phyloP scores from a whole-genome alignment of 2,329 filamentous ascomycete species.

The Apiospora koreana region DNA sequence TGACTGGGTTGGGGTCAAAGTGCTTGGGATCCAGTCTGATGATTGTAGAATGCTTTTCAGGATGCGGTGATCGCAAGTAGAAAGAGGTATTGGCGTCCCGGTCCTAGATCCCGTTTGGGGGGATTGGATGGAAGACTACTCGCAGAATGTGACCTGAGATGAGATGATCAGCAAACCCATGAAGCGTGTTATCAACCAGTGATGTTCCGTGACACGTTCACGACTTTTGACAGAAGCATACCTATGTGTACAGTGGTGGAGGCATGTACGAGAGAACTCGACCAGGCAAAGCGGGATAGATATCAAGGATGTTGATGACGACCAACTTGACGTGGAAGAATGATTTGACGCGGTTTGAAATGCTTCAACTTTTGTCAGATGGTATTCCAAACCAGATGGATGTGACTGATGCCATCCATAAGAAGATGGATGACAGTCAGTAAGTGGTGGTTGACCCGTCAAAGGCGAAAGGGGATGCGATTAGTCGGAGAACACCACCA shows the following conservation, averaged over 20 bases:
- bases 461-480: too few relatives aligned
- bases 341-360: too few relatives aligned
- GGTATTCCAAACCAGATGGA: background rate
- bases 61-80: too few relatives aligned
- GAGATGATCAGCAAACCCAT: background rate
- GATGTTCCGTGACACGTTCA: background rate
- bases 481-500: too few relatives aligned
- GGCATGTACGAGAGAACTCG: background rate
- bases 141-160: background rate
- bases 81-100: too few relatives aligned
- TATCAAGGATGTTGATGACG: background rate
- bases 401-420: background rate
- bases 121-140: background rate
- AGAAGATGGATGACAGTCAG: too few relatives aligned
- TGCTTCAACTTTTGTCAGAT: background rate
- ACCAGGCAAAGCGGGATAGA: background rate
- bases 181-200: background rate
- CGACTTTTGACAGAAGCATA: background rate
- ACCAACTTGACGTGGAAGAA: background rate
- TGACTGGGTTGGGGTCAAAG: too few relatives aligned
- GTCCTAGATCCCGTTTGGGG: background rate
- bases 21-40: background rate
- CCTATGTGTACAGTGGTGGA: background rate
- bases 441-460: too few relatives aligned
- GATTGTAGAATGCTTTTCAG: background rate